Conservation (phyloP, 2,329 filamentous ascomycete genomes). For the Moelleriella libera region DNA sequence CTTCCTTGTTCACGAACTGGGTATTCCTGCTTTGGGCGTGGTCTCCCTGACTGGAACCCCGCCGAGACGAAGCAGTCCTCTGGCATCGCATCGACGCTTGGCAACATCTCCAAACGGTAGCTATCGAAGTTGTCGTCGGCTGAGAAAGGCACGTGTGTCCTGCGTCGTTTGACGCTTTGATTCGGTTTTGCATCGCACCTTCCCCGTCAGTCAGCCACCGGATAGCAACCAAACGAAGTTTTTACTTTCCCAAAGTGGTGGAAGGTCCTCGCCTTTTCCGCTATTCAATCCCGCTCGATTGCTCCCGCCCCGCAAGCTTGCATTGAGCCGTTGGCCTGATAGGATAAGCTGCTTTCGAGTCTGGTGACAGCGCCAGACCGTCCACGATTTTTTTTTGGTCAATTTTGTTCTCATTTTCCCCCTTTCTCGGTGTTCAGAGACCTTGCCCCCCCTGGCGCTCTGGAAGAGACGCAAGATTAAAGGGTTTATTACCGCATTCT, state of each 20-base stretch:
- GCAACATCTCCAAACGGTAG: background rate
- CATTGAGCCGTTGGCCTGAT: constrained; percentile 3
- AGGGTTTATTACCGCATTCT: no score
- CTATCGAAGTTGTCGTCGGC: background rate
- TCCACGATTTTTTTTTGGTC: constrained; percentile 1
- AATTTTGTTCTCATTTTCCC: background rate
- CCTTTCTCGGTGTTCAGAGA: no score
- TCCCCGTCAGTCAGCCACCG: no score
- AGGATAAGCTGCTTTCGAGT: constrained; percentile 1
- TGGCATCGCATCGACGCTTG: background rate
- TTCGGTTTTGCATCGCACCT: no score
- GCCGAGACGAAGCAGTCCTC: background rate
- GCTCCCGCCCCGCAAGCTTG: constrained; percentile 1
- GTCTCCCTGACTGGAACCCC: constrained; percentile 19
- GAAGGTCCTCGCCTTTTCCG: constrained; percentile 1
- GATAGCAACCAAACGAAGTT: no score
- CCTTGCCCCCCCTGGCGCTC: no score
- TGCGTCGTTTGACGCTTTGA: no score
- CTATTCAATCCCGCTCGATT: background rate
- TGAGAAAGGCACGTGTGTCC: no score
- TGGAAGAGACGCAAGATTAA: no score
- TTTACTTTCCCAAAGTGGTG: background rate
- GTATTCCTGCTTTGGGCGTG: constrained; percentile 24
- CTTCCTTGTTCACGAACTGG: constrained; percentile 17
- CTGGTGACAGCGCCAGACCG: background rate